Percentiles rank a stretch among this genome's conserved stretches.
Conservation (phyloP, 2,329 filamentous ascomycete genomes). For the Achaetomium macrosporum region DNA sequence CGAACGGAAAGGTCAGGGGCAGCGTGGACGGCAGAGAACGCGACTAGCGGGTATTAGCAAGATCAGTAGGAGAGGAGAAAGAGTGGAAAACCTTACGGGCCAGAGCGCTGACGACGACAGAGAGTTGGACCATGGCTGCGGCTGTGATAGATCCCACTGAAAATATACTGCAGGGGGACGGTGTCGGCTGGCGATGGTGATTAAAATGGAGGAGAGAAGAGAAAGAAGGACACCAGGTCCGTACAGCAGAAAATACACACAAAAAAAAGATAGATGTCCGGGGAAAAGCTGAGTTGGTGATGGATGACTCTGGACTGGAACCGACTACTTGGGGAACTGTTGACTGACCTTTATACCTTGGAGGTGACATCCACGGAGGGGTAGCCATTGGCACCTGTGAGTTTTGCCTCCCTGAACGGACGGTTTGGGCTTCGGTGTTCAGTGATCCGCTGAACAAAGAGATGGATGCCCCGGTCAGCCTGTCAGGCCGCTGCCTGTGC, state of each 20-base stretch:
- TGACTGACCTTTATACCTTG: slow-evolving; percentile 2
- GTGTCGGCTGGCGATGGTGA: slow-evolving; percentile 12
- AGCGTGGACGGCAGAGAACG: slow-evolving; percentile 19
- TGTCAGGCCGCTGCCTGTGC: not conserved
- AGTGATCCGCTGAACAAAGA: not conserved
- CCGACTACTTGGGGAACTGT: too few relatives aligned
- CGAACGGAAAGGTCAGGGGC: slow-evolving; percentile 18
- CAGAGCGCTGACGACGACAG: slow-evolving; percentile 12
- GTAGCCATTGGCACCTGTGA: too few relatives aligned
- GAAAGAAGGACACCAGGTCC: slow-evolving; percentile 19
- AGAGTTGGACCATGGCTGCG: slow-evolving; percentile 24
- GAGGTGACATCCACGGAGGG: not conserved
- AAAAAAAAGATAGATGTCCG: not conserved
- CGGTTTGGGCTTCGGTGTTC: not conserved
- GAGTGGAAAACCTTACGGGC: slow-evolving; percentile 9
- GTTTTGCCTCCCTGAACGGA: too few relatives aligned
- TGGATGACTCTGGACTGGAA: not conserved
- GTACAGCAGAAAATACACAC: not conserved
- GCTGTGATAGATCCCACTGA: not conserved
- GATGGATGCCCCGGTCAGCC: not conserved
- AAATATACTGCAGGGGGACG: not conserved
- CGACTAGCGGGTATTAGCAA: slow-evolving; percentile 4
- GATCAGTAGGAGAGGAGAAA: not conserved
- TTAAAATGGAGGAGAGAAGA: slow-evolving; percentile 3
- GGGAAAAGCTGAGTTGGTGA: not conserved